phyloP scores from a whole-genome alignment of 306 rosid genomes.

The Cicer judaicum region DNA sequence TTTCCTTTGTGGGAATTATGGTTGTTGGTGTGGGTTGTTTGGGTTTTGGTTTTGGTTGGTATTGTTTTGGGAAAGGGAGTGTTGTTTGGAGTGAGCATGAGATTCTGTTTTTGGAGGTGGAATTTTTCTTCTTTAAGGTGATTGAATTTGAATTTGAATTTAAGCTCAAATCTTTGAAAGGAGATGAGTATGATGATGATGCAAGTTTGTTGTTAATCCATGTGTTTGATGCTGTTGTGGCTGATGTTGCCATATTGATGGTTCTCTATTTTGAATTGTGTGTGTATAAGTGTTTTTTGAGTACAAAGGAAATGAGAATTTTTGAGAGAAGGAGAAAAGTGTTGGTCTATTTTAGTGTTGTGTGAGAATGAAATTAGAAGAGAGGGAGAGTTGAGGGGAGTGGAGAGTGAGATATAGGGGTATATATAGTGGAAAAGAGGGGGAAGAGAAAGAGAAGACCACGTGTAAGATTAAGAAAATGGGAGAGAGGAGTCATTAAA shows the following conservation, averaged over 20 bases:
- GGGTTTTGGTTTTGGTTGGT: conserved; percentile 15
- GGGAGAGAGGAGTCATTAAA: conserved; percentile 37
- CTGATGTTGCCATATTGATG: conserved; percentile 41
- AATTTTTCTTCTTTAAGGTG: conserved; percentile 27
- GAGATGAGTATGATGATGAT: conserved; percentile 15
- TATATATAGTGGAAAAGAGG: conserved; percentile 53
- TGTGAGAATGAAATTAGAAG: conserved; percentile 4
- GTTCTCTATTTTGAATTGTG: conserved; percentile 13
- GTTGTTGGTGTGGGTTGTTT: conserved; percentile 36
- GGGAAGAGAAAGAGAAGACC: conserved; percentile 53
- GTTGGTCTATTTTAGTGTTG: neutral
- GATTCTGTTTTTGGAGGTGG: neutral
- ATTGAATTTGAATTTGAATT: conserved; percentile 38
- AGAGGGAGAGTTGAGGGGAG: conserved; percentile 37
- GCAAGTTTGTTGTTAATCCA: conserved; percentile 46
- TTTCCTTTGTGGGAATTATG: conserved; percentile 27
- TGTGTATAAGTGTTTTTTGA: too few species aligned
- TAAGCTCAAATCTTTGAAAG: conserved; percentile 36
- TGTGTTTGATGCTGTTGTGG: conserved; percentile 26
- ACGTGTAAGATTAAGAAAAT: conserved; percentile 71
- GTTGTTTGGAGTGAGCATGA: conserved; percentile 71
- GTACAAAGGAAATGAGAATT: too few species aligned
- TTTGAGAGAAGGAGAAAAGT: too few species aligned
- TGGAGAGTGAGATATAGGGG: conserved; percentile 44
- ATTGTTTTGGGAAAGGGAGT: conserved; percentile 58